Evolutionary conservation across 805 yeast genomes (phyloP).

Genomic region (Ogataea pignaliae): DNA sequence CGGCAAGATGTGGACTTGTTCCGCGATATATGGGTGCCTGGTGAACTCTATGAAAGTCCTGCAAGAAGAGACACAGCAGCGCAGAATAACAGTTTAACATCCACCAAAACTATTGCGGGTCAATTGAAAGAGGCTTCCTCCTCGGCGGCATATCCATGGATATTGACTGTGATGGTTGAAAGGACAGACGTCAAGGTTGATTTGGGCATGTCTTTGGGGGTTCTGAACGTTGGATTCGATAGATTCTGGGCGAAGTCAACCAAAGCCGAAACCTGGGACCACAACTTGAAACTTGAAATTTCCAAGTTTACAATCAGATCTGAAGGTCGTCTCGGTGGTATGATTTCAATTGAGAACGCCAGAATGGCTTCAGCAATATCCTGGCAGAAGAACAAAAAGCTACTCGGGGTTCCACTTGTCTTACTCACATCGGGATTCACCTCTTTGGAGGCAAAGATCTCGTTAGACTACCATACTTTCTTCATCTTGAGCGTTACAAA

Average conservation of each 20-base stretch:
- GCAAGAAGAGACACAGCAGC: conserved; percentile 9
- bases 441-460: conserved; percentile 52
- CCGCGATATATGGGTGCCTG: conserved; percentile 75
- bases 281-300: conserved; percentile 59
- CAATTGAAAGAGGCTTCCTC: conserved; percentile 55
- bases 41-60: conserved; percentile 28
- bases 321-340: conserved; percentile 79
- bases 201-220: conserved; percentile 81
- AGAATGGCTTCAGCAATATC: conserved; percentile 60
- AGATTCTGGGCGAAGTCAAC: conserved; percentile 65
- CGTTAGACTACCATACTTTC: conserved; percentile 85
- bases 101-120: conserved; percentile 35
- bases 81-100: not conserved
- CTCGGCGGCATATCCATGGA: conserved; percentile 72
- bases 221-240: conserved; percentile 49
- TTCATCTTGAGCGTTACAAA: conserved; percentile 52
- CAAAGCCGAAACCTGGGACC: conserved; percentile 67
- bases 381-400: conserved; percentile 52
- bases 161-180: conserved; percentile 50
- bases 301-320: conserved; percentile 48
- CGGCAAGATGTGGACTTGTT: conserved; percentile 82
- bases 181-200: conserved; percentile 58
- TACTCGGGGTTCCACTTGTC: conserved; percentile 61
- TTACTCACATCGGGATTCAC: conserved; percentile 54
- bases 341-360: conserved; percentile 43